Evolutionary conservation across 1,139 yeast species (phyloP).

Genomic region (Candida dubliniensis): DNA sequence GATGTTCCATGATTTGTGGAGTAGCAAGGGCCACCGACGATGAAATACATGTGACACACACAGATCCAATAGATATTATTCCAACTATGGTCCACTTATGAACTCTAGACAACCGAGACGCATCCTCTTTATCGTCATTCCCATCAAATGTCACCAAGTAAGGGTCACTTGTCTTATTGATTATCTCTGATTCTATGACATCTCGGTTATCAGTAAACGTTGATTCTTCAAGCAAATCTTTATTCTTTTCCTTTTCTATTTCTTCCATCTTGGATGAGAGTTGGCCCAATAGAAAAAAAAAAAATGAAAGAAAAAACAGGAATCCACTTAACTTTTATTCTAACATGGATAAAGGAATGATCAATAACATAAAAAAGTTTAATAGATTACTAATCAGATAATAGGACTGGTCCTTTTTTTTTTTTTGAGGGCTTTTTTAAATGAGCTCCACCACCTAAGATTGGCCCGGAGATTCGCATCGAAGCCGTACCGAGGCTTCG

Average conservation of each 20-base stretch:
- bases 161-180: constrained; percentile 8
- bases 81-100: constrained; percentile 32
- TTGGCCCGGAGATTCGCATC: too few relatives aligned
- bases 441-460: too few relatives aligned
- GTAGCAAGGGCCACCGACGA: constrained; percentile 23
- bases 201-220: not conserved
- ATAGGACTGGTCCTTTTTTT: too few relatives aligned
- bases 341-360: too few relatives aligned
- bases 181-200: not conserved
- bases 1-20: constrained; percentile 24
- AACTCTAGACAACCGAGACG: constrained; percentile 20
- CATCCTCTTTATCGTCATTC: constrained; percentile 27
- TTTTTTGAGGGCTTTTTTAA: too few relatives aligned
- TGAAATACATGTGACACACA: constrained; percentile 33
- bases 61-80: constrained; percentile 25
- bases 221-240: not conserved
- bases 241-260: not conserved
- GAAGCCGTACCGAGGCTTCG: too few relatives aligned
- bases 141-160: constrained; percentile 26
- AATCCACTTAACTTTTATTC: too few relatives aligned
- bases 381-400: too few relatives aligned
- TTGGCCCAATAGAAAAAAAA: not conserved
- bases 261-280: not conserved
- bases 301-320: not conserved
- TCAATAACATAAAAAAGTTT: too few relatives aligned